Evolutionary conservation across 345 rosid genomes (phyloP), one percentile per base, ranked within the genome.

Genomic region (Euclidium syriacum): DNA sequence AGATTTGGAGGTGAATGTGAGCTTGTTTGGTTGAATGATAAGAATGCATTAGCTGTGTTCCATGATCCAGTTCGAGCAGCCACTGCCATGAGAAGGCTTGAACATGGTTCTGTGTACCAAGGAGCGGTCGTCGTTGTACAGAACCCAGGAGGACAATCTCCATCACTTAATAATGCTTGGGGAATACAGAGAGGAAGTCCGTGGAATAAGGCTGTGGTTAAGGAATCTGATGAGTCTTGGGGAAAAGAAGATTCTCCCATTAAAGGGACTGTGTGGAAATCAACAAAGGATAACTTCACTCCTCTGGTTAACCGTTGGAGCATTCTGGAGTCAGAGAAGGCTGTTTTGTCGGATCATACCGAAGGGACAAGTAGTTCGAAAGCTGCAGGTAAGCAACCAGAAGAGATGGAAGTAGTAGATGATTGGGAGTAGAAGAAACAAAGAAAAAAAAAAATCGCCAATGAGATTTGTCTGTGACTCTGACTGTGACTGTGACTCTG

Each of bases 1-100:
- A 83, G 92, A 60, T 85, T 90, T 74, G 97, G 95, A 38, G 97
- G 97, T 27, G 97, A 90, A 72, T 85, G 95, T 35, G 92, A 87
- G 65, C 76, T 90, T 23, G 79, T 90, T 42, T 87, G 92, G 95
- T 71, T 87, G 74, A 87, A 83, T 53, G 95, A 85, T 73, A 87
- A 87, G 78, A 87, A 87, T 64, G 92, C 92, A 15, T 60, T 90
- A 65, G 95, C 95, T 2, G 90, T 87, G 11, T 90, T 90, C 49
- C 77, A 63, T 38, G 97, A 87, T 64, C 95, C 92, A 8, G 86
- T 83, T n/a, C 83, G 92, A 40, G 97, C 97, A 42, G 92, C 95
- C 18, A 90, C 97, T 54, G 95, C 97, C 11, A 74, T 87, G 88
- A 87, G 95, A 83, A 85, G 95, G 67, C 72, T 87, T 78, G 95